phyloP scores from a whole-genome alignment of 352 stramenopile species.

The Pythium myriotylum region DNA sequence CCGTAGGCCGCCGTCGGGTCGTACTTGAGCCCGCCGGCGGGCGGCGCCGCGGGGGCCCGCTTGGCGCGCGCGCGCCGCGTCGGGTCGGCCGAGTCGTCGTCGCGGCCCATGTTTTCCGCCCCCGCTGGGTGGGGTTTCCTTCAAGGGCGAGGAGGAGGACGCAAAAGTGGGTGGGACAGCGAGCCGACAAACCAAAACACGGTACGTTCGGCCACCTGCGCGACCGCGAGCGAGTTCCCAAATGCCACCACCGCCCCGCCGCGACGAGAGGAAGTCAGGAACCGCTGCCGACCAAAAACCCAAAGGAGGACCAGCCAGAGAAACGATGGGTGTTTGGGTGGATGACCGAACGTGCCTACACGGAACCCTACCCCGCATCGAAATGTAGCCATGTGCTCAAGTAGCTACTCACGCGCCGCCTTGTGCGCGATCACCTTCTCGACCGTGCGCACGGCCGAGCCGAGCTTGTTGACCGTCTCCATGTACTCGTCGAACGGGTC shows the following conservation, averaged over 20 bases:
- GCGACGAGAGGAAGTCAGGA: background rate
- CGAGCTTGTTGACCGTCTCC: slow-evolving; percentile 90
- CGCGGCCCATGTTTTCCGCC: slow-evolving; percentile 22
- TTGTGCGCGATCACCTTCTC: slow-evolving; percentile 72
- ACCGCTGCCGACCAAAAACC: slow-evolving; percentile 22
- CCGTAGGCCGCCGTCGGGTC: slow-evolving; percentile 13
- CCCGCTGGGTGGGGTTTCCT: slow-evolving; percentile 17
- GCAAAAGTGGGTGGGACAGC: slow-evolving; percentile 33
- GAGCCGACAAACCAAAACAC: slow-evolving; percentile 4
- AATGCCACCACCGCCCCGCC: slow-evolving; percentile 24
- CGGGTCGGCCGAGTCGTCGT: slow-evolving; percentile 24
- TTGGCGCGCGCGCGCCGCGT: background rate
- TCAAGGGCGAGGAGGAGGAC: slow-evolving; percentile 7
- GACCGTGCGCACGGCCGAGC: slow-evolving; percentile 80
- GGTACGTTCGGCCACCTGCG: slow-evolving; percentile 11
- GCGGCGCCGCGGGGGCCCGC: background rate
- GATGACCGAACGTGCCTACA: slow-evolving; percentile 13
- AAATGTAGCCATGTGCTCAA: slow-evolving; percentile 2
- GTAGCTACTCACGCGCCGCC: slow-evolving; percentile 24
- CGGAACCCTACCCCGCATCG: too few relatives aligned
- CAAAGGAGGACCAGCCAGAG: background rate
- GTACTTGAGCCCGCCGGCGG: slow-evolving; percentile 20
- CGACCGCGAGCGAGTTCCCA: slow-evolving; percentile 45
- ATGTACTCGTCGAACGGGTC: slow-evolving; percentile 86
- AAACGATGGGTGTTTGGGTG: slow-evolving; percentile 19